These are phyloP conservation scores for Pezicula carpinea DNA, from an alignment of 2,329 filamentous ascomycete species.

Conservation along the genomic window DNA sequence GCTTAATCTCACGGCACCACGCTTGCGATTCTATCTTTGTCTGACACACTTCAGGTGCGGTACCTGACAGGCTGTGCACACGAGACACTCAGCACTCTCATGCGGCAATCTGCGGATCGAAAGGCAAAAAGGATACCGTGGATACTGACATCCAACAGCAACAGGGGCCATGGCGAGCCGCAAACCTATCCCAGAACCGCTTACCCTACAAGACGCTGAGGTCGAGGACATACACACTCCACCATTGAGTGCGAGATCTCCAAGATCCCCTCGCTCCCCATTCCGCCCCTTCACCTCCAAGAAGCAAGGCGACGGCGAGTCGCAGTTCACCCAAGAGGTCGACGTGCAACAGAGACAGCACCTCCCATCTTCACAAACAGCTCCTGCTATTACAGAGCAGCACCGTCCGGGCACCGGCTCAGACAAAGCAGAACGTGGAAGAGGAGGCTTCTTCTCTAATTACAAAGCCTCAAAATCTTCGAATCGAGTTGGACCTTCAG, in stretches of 20 bases:
- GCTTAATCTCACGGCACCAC: not conserved
- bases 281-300: conserved; percentile 25
- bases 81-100: conserved; percentile 8
- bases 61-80: conserved; percentile 10
- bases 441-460: conserved; percentile 40
- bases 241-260: conserved; percentile 22
- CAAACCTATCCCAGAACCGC: conserved; percentile 26
- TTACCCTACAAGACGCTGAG: conserved; percentile 21
- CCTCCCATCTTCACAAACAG: conserved; percentile 13
- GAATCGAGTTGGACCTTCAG: conserved; percentile 33
- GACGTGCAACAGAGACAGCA: conserved; percentile 12
- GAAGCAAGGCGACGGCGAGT: conserved; percentile 17
- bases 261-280: conserved; percentile 24
- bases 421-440: conserved; percentile 19
- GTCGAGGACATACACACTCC: conserved; percentile 14
- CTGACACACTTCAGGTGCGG: conserved; percentile 12
- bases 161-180: conserved; percentile 22
- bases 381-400: conserved; percentile 10
- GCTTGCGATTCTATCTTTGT: conserved; percentile 1
- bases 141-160: conserved; percentile 6
- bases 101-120: conserved; percentile 4
- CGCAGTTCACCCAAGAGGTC: conserved; percentile 15
- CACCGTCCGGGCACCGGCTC: conserved; percentile 8
- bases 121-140: too few relatives aligned
- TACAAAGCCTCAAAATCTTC: conserved; percentile 42